Evolutionary conservation across 768 basidiomycete genomes (phyloP).

Genomic region (Rhizopogon vinicolor): DNA sequence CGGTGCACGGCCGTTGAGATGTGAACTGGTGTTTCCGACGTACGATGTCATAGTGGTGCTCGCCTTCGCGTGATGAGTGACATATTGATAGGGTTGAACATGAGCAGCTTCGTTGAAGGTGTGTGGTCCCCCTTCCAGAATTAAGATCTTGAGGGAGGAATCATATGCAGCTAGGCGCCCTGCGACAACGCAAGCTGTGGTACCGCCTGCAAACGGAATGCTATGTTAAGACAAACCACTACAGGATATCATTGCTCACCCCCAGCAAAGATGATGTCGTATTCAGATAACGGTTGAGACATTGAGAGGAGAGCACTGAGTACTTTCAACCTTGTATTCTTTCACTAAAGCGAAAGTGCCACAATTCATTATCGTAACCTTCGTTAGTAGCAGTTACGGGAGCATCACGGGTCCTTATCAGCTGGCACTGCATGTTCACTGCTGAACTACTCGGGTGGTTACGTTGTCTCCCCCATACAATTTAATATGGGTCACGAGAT

Average conservation of each 20-base stretch:
- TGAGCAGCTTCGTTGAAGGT: conserved; percentile 14
- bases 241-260: background rate
- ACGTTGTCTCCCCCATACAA: too few species aligned
- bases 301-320: background rate
- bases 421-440: background rate
- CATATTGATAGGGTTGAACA: conserved; percentile 14
- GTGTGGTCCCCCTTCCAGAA: conserved; percentile 22
- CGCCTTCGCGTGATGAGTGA: conserved; percentile 10
- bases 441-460: too few species aligned
- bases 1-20: conserved; percentile 10
- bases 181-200: conserved; percentile 1
- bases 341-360: too few species aligned
- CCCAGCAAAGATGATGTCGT: background rate
- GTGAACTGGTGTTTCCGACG: conserved; percentile 5
- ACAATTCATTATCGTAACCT: background rate
- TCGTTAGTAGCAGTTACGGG: too few species aligned
- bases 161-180: conserved; percentile 20
- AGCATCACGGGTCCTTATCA: background rate
- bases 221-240: too few species aligned
- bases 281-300: background rate
- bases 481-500: too few species aligned
- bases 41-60: conserved; percentile 14
- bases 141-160: conserved; percentile 21
- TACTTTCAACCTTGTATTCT: background rate
- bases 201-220: too few species aligned